Base-by-base conservation (phyloP, 306 rosid species). In the Clitoria ternatea region DNA sequence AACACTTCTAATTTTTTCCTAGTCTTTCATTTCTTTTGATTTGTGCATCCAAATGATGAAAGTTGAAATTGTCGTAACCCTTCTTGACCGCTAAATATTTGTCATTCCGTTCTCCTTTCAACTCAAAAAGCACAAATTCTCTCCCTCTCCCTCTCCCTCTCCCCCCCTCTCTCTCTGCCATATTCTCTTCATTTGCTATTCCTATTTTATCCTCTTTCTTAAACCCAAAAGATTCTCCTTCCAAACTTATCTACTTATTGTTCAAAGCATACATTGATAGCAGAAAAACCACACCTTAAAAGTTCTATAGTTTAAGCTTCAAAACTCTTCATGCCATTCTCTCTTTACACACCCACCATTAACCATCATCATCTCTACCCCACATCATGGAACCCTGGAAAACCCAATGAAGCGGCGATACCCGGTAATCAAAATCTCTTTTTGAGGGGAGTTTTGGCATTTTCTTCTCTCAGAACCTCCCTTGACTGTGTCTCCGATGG, bases 271-370 rank as follows among this genome's bases (percentile, higher is more conserved):
- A 4, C 35, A 2, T 30, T 30, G 35, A 6, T n/a, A 47, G 9
- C 61, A 42, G 0, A 39, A 70, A 39, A 48, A n/a, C n/a, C n/a
- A n/a, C n/a, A 33, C 14, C 19, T 36, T 9, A 7, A 11, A n/a
- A 4, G 27, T 63, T 39, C 29, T 43, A 23, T n/a, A 22, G 37
- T 43, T 52, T 1, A 18, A 18, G 29, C 17, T 12, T 24, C 50
- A 19, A 33, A 27, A 57, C 66, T 84, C 86, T 77, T 77, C 82
- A 92, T 92, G 98, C 96, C 81, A 80, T 81, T 80, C 68, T 57
- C 85, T 37, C 48, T 74, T 77, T 78, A 71, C 69, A 27, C 77
- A 26, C 10, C 85, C 54, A 61, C 90, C 26, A n/a, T n/a, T n/a
- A 82, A 66, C 47, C 59, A 52, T n/a, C n/a, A n/a, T n/a, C n/a